A percentile compares a stretch with the other conserved stretches of the same genome.
Conservation (phyloP, 1,139 yeast species). For the Dujonia santamariae region DNA sequence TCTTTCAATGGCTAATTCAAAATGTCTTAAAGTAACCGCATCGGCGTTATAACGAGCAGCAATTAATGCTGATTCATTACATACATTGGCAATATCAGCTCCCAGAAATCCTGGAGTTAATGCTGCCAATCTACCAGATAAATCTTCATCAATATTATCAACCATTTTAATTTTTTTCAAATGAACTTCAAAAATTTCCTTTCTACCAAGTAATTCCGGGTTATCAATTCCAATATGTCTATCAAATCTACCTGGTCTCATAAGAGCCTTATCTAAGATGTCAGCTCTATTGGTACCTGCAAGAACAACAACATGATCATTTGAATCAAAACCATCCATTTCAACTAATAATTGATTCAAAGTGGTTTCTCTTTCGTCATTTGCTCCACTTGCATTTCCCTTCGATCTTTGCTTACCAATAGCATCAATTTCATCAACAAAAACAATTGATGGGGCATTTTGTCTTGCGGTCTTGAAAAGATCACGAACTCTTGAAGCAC, state of each 20-base stretch:
- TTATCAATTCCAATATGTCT: constrained; percentile 88
- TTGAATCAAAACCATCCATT: constrained; percentile 92
- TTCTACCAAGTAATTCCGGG: constrained; percentile 92
- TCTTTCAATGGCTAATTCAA: constrained; percentile 94
- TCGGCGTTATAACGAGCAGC: constrained; percentile 83
- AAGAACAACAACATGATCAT: constrained; percentile 91
- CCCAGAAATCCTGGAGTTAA: constrained; percentile 97
- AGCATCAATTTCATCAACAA: constrained; percentile 97
- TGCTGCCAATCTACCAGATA: constrained; percentile 88
- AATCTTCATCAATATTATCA: constrained; percentile 35
- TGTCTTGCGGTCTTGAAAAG: constrained; percentile 88
- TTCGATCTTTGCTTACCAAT: constrained; percentile 92
- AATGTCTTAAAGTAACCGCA: constrained; percentile 71
- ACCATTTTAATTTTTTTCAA: constrained; percentile 55
- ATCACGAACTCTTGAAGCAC: constrained; percentile 96
- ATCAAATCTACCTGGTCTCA: constrained; percentile 97
- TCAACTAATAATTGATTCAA: constrained; percentile 92
- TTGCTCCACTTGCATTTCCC: constrained; percentile 80
- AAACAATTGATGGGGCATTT: constrained; percentile 89
- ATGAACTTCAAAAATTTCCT: constrained; percentile 86
- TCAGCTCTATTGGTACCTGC: constrained; percentile 98
- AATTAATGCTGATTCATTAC: constrained; percentile 94
- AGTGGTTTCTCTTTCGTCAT: constrained; percentile 96
- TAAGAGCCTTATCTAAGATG: constrained; percentile 83
- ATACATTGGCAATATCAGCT: constrained; percentile 96